Evolutionary conservation across 257 asterid genomes (phyloP).

Genomic region (Nicotiana otophora): DNA sequence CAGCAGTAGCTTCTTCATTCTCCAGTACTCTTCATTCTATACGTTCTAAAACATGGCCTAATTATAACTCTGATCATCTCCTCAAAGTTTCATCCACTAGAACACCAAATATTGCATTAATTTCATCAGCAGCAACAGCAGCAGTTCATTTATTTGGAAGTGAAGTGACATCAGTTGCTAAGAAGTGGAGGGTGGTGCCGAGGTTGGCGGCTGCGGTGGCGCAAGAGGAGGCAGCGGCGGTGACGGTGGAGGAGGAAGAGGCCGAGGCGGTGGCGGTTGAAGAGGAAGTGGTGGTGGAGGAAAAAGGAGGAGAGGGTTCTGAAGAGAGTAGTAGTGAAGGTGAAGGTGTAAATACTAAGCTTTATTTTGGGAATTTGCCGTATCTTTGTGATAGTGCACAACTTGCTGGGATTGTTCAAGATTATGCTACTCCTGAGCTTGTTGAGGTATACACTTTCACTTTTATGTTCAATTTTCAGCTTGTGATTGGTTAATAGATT

Average conservation of each 20-base stretch:
- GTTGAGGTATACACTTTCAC: conserved; percentile 53
- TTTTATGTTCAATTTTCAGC: too few relatives aligned
- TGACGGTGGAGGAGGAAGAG: conserved; percentile 27
- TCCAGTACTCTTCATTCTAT: conserved; percentile 34
- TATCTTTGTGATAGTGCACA: conserved; percentile 84
- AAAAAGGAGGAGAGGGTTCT: conserved; percentile 15
- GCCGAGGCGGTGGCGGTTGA: conserved; percentile 12
- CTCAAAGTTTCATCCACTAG: conserved; percentile 32
- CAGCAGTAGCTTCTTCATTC: conserved; percentile 62
- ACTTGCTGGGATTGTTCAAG: conserved; percentile 90
- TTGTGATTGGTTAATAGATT: too few relatives aligned
- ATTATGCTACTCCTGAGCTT: conserved; percentile 79
- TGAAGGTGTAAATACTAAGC: conserved; percentile 50
- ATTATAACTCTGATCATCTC: conserved; percentile 20
- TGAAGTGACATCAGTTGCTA: conserved; percentile 12
- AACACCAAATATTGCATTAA: conserved; percentile 8
- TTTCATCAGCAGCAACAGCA: neutral
- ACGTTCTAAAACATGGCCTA: conserved; percentile 31
- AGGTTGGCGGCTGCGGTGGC: conserved; percentile 54
- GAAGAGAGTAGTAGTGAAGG: conserved; percentile 20
- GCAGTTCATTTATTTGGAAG: neutral
- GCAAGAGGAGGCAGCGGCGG: conserved; percentile 48
- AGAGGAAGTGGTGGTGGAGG: conserved; percentile 14
- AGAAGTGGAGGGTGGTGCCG: conserved; percentile 37
- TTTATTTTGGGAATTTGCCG: conserved; percentile 90